A percentile compares a stretch with the other conserved stretches of the same genome.
phyloP scores from a whole-genome alignment of 345 rosid species.

The Eutrema yunnanense region DNA sequence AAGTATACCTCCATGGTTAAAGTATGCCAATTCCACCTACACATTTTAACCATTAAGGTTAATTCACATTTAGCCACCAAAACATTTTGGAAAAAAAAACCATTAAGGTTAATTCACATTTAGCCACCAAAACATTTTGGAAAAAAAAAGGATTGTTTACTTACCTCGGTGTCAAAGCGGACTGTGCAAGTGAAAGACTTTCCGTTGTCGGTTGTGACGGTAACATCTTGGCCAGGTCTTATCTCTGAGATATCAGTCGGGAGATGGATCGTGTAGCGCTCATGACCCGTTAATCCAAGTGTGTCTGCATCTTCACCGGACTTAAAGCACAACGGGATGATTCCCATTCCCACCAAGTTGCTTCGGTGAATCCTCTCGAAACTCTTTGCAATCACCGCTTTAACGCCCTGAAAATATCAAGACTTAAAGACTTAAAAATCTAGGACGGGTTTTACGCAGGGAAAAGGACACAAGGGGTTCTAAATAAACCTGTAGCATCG shows the following conservation, averaged over 20 bases:
- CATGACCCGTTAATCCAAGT: constrained; percentile 83
- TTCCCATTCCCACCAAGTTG: constrained; percentile 98
- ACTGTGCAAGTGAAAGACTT: constrained; percentile 87
- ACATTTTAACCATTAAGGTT: not conserved
- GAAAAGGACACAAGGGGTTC: not conserved
- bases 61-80: not conserved
- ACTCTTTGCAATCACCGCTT: constrained; percentile 97
- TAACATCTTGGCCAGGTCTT: constrained; percentile 93
- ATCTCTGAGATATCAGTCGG: constrained; percentile 64
- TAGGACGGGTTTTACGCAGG: not conserved
- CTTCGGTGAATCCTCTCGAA: constrained; percentile 98
- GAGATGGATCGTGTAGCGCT: constrained; percentile 82
- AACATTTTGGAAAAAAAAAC: not conserved
- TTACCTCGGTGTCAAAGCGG: constrained; percentile 98
- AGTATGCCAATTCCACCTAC: constrained; percentile 95
- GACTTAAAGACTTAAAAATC: not conserved
- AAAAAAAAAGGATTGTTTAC: not conserved
- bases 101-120: not conserved
- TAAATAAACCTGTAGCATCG: constrained; percentile 65
- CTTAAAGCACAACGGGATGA: constrained; percentile 90
- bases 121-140: not conserved
- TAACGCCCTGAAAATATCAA: constrained; percentile 61
- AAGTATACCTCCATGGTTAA: constrained; percentile 93
- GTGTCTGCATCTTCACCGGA: constrained; percentile 91
- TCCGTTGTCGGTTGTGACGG: constrained; percentile 72